These are phyloP conservation scores for Keqinozyma sinolaborantium DNA, from an alignment of 1,139 yeast species.

Conservation along the genomic window DNA sequence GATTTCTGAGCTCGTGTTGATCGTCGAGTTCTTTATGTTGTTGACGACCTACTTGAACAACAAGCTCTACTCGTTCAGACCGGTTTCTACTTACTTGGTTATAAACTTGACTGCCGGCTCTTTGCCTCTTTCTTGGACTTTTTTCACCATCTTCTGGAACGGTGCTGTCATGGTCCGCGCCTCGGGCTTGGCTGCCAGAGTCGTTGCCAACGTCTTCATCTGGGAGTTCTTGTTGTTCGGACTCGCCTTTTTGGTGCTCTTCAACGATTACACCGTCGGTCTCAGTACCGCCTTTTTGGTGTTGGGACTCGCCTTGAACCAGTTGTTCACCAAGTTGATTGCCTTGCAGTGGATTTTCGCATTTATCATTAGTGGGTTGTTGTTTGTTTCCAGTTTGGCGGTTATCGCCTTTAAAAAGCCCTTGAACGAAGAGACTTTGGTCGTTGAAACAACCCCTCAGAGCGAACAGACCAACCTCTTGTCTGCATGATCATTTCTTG, in stretches of 20 bases:
- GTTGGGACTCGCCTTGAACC: conserved; percentile 68
- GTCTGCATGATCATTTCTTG: not conserved
- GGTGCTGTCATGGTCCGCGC: conserved; percentile 67
- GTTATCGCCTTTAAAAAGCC: conserved; percentile 30
- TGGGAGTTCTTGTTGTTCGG: conserved; percentile 80
- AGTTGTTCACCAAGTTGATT: conserved; percentile 60
- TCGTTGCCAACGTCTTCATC: conserved; percentile 67
- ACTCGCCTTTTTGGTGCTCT: conserved; percentile 49
- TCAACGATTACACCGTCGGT: conserved; percentile 72
- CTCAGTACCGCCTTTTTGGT: conserved; percentile 53
- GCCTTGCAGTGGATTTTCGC: conserved; percentile 88
- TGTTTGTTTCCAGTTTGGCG: conserved; percentile 46
- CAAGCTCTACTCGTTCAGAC: conserved; percentile 55
- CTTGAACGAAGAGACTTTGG: conserved; percentile 11
- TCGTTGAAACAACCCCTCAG: conserved; percentile 9
- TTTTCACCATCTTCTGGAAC: conserved; percentile 76
- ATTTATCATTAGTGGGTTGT: conserved; percentile 54
- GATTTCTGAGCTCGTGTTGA: conserved; percentile 52
- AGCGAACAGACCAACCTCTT: not conserved
- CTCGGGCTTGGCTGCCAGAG: conserved; percentile 58
- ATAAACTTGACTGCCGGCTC: conserved; percentile 47
- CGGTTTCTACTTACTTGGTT: conserved; percentile 23
- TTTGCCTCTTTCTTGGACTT: conserved; percentile 70
- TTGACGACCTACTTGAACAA: conserved; percentile 54
- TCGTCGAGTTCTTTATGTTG: conserved; percentile 53